Evolutionary conservation across 208 protist genomes (phyloP).

Genomic region (Novymonas esmeraldas): DNA sequence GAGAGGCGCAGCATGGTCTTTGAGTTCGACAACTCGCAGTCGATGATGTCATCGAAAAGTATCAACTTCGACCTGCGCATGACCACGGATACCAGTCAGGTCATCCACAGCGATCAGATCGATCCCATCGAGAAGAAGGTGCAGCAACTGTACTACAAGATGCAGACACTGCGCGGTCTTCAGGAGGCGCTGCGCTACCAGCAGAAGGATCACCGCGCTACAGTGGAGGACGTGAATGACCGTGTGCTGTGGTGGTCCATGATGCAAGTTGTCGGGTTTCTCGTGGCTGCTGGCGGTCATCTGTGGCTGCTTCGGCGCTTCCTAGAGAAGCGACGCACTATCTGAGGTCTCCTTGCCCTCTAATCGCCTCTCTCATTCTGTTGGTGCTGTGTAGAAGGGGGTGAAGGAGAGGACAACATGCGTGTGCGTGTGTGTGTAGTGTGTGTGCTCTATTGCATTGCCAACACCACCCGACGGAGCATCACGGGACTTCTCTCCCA

Average conservation of each 20-base stretch:
- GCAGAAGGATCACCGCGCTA: conserved; percentile 66
- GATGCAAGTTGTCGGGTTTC: conserved; percentile 61
- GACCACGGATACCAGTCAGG: conserved; percentile 27
- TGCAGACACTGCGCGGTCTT: neutral
- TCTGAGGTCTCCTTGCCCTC: too few species aligned
- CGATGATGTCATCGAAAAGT: conserved; percentile 21
- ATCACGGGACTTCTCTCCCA: too few species aligned
- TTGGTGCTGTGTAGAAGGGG: too few species aligned
- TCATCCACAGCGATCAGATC: conserved; percentile 28
- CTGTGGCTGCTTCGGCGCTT: conserved; percentile 80
- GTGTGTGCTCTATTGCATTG: too few species aligned
- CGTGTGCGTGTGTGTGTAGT: too few species aligned
- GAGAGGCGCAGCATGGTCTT: conserved; percentile 1
- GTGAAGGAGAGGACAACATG: too few species aligned
- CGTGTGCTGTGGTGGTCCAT: conserved; percentile 70
- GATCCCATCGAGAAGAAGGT: conserved; percentile 77
- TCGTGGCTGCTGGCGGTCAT: conserved; percentile 62
- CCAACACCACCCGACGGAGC: too few species aligned
- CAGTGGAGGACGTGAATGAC: conserved; percentile 60
- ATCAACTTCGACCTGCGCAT: conserved; percentile 55
- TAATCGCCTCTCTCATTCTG: too few species aligned
- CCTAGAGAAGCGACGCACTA: conserved; percentile 67
- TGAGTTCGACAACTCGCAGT: conserved; percentile 57
- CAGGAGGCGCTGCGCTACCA: conserved; percentile 52
- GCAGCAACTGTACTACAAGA: conserved; percentile 19